Conservation (phyloP, 2,329 filamentous ascomycete genomes). For the Colletotrichum lentis region DNA sequence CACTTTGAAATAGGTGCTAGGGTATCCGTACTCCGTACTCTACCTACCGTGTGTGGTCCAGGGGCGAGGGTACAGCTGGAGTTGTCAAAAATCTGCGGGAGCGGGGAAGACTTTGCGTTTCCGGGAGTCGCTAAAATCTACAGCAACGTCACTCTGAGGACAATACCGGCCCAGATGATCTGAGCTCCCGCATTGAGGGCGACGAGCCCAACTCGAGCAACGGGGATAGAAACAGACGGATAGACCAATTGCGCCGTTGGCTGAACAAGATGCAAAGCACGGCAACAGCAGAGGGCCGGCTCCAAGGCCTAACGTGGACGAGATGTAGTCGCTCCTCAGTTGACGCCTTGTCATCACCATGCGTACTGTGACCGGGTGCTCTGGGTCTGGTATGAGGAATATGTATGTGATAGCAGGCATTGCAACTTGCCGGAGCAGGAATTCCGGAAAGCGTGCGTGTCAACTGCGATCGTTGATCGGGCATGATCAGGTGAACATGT, state of each 20-base stretch:
- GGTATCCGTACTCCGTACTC: background rate
- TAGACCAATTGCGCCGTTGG: background rate
- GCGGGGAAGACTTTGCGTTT: conserved; percentile 8
- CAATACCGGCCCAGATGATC: background rate
- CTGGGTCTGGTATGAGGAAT: background rate
- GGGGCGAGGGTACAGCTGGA: background rate
- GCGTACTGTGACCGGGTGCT: background rate
- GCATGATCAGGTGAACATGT: conserved; percentile 24
- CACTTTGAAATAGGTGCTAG: no score
- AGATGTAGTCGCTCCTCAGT: background rate
- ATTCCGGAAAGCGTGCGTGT: conserved; percentile 31
- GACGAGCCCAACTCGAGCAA: conserved; percentile 1
- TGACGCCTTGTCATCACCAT: no score
- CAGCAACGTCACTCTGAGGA: conserved; percentile 24
- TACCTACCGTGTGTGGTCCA: background rate
- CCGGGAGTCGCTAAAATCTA: background rate
- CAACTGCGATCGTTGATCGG: conserved; percentile 22
- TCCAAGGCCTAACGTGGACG: background rate
- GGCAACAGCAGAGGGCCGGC: background rate
- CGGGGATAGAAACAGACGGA: background rate
- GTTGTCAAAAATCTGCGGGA: conserved; percentile 7
- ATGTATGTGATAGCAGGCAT: background rate
- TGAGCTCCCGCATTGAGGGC: no score
- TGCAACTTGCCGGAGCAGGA: conserved; percentile 16
- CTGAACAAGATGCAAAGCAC: background rate